Evolutionary conservation across 129 eudicot genomes (phyloP).

Genomic region (Flaveria brownii): DNA sequence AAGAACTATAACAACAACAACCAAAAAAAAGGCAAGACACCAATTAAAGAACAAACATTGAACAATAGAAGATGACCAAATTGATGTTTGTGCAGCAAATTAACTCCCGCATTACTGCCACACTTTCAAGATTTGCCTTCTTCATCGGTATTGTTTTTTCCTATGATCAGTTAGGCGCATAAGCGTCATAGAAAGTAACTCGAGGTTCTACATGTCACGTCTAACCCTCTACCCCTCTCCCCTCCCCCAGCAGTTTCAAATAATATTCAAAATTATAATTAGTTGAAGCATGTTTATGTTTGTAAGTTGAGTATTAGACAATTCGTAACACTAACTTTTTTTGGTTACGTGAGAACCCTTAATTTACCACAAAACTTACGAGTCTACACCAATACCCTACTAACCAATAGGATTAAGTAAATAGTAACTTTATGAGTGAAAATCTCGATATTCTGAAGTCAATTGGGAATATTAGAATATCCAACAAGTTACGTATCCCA

Average conservation of each 20-base stretch:
- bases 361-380: too few relatives aligned
- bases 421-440: too few relatives aligned
- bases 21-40: constrained; percentile 28
- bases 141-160: constrained; percentile 24
- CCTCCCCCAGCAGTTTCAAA: constrained; percentile 95
- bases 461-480: too few relatives aligned
- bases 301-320: too few relatives aligned
- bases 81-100: constrained; percentile 30
- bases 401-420: too few relatives aligned
- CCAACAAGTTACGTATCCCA: too few relatives aligned
- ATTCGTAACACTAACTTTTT: not conserved
- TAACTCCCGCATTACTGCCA: constrained; percentile 18
- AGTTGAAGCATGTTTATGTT: too few relatives aligned
- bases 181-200: constrained; percentile 68
- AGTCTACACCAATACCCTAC: too few relatives aligned
- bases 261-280: constrained; percentile 24
- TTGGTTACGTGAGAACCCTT: too few relatives aligned
- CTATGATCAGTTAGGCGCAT: constrained; percentile 28
- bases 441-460: too few relatives aligned
- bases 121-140: constrained; percentile 23
- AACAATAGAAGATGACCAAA: constrained; percentile 11
- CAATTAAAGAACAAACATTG: constrained; percentile 22
- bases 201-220: constrained; percentile 81
- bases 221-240: constrained; percentile 81
- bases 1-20: constrained; percentile 29